phyloP scores from a whole-genome alignment of 2,329 filamentous ascomycete species.

The Aspergillus japonicus region DNA sequence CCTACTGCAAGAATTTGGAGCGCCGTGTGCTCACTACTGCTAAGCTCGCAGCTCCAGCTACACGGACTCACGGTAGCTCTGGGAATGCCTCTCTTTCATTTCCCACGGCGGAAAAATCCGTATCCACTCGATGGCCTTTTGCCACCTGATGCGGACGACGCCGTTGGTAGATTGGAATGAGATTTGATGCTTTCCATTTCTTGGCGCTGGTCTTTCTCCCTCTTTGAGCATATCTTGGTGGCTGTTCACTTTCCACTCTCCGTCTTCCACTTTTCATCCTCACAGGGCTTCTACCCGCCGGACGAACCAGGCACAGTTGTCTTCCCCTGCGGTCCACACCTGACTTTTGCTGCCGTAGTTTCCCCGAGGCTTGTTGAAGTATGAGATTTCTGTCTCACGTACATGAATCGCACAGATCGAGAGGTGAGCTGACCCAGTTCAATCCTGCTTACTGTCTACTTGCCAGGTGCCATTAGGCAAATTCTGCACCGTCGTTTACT shows the following conservation, averaged over 20 bases:
- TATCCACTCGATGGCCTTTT: slow-evolving; percentile 5
- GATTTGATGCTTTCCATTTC: background rate
- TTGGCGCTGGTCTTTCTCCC: background rate
- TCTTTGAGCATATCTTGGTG: too few species aligned
- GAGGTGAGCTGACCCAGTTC: background rate
- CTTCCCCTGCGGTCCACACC: background rate
- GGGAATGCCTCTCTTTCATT: slow-evolving; percentile 4
- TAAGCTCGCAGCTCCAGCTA: background rate
- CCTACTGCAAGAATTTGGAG: background rate
- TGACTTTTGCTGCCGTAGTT: background rate
- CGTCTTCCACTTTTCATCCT: background rate
- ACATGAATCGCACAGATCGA: background rate
- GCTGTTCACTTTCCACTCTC: too few species aligned
- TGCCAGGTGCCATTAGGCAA: background rate
- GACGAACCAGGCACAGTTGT: background rate
- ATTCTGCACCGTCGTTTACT: background rate
- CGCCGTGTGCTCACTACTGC: background rate
- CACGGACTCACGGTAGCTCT: too few species aligned
- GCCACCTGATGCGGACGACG: background rate
- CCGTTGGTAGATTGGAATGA: background rate
- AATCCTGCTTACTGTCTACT: background rate
- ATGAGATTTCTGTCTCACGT: background rate
- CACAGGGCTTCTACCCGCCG: background rate
- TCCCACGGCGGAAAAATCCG: slow-evolving; percentile 8
- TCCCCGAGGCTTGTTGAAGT: background rate